phyloP scores from a whole-genome alignment of 495 filamentous ascomycete species.

The Penicillium samsonianum region DNA sequence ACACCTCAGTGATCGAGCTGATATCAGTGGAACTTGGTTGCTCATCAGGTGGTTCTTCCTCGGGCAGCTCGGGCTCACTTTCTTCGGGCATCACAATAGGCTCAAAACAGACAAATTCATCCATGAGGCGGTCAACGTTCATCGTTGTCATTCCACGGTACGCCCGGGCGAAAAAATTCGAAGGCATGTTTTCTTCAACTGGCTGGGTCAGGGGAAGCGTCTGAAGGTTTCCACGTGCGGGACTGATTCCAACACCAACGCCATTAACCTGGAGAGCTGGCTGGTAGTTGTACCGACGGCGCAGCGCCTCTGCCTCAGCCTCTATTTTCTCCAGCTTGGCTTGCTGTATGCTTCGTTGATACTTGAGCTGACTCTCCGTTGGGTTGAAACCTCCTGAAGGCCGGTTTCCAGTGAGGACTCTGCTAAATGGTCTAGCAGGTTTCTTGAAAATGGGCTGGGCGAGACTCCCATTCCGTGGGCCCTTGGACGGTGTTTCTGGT shows the following conservation, averaged over 20 bases:
- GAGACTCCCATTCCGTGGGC: neutral
- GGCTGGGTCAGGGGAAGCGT: neutral
- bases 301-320: neutral
- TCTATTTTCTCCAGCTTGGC: neutral
- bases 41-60: neutral
- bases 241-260: slow-evolving; percentile 1
- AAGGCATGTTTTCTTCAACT: neutral
- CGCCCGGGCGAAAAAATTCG: neutral
- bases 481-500: neutral
- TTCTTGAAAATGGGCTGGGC: neutral
- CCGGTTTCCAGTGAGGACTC: neutral
- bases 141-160: neutral
- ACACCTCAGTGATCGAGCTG: neutral
- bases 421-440: neutral
- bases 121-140: neutral
- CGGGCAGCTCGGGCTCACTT: neutral
- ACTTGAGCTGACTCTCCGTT: slow-evolving; percentile 1
- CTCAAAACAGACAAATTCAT: neutral
- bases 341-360: neutral
- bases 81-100: neutral
- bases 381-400: neutral
- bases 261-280: neutral
- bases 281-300: neutral
- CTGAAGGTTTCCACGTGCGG: neutral
- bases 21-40: neutral